phyloP scores from a whole-genome alignment of 352 stramenopile species.

The Phytophthora aleatoria region DNA sequence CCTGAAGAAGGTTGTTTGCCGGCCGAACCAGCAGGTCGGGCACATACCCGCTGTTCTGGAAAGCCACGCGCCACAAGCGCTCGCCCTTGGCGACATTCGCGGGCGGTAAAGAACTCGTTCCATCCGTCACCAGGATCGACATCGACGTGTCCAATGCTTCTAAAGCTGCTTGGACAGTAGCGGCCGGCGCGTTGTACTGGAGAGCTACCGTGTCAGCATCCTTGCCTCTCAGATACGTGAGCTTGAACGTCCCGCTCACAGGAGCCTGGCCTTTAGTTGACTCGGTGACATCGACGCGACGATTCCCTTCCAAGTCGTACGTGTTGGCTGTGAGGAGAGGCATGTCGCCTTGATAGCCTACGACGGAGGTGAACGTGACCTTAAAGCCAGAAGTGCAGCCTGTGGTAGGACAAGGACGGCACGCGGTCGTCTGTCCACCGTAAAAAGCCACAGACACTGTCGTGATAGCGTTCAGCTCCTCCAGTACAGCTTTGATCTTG shows the following conservation, averaged over 20 bases:
- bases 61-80: slow-evolving; percentile 91
- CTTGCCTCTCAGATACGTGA: slow-evolving; percentile 84
- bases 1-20: slow-evolving; percentile 82
- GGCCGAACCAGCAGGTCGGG: slow-evolving; percentile 82
- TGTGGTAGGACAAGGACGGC: slow-evolving; percentile 59
- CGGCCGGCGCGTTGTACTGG: slow-evolving; percentile 49
- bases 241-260: slow-evolving; percentile 90
- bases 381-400: slow-evolving; percentile 79
- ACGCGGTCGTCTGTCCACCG: slow-evolving; percentile 60
- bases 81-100: slow-evolving; percentile 43
- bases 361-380: slow-evolving; percentile 90
- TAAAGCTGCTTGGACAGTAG: slow-evolving; percentile 73
- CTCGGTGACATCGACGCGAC: slow-evolving; percentile 86
- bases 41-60: slow-evolving; percentile 91
- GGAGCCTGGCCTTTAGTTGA: slow-evolving; percentile 82
- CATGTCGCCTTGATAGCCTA: slow-evolving; percentile 85
- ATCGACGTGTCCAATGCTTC: slow-evolving; percentile 84
- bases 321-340: slow-evolving; percentile 86
- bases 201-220: slow-evolving; percentile 81
- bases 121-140: slow-evolving; percentile 74
- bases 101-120: slow-evolving; percentile 42
- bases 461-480: slow-evolving; percentile 91
- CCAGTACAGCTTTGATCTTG: slow-evolving; percentile 85
- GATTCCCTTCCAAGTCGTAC: slow-evolving; percentile 88
- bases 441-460: slow-evolving; percentile 84